Base-by-base conservation (phyloP, 495 filamentous ascomycete species). In the Lichenothelia convexa region DNA sequence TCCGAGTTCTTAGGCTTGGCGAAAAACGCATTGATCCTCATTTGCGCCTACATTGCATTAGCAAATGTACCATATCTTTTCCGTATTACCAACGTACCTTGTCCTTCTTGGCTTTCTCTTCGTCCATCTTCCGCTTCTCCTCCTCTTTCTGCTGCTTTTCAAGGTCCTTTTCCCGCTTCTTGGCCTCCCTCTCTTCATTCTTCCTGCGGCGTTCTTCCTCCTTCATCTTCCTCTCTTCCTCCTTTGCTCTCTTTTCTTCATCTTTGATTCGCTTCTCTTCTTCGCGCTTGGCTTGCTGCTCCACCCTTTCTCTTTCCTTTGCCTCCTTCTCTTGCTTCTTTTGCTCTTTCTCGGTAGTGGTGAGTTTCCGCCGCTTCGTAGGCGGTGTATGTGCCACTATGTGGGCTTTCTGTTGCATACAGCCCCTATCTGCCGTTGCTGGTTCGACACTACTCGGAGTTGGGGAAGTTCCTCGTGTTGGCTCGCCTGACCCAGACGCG, bases 81-180 rank as follows among this genome's bases (percentile, higher is more conserved):
- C 9, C 9, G 9, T 12, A 18, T 8, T 8, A 12, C 27, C 22
- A 21, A 51, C 62, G 50, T 45, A 85, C 68, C 43, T 57, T 67
- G 16, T 72, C 67, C 50, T 87, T 84, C 54, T 79, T 84, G 41
- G 59, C 62, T 50, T 71, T 75, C 42, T 75, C 78, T 34, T 75
- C 69, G 34, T 78, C 68, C 40, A 65, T 75, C 17, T 64, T 64
- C 45, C 55, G 61, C 47, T 69, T 70, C 55, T 79, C 64, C 34
- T 75, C 69, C 35, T 78, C 68, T 40, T 65, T 75, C 17, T 64
- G 64, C 45, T 56, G 61, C 47, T 69, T 70, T 55, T 79, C 64
- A 29, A 41, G 29, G 3, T 53, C 50, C 31, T 52, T 49, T 42
- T 58, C 54, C 30, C 58, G 56, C 47, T 60, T 65, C 47, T 66